A percentile compares a stretch with the other conserved stretches of the same genome.
phyloP scores from a whole-genome alignment of 805 yeast genomes.

The Metschnikowia similis region DNA sequence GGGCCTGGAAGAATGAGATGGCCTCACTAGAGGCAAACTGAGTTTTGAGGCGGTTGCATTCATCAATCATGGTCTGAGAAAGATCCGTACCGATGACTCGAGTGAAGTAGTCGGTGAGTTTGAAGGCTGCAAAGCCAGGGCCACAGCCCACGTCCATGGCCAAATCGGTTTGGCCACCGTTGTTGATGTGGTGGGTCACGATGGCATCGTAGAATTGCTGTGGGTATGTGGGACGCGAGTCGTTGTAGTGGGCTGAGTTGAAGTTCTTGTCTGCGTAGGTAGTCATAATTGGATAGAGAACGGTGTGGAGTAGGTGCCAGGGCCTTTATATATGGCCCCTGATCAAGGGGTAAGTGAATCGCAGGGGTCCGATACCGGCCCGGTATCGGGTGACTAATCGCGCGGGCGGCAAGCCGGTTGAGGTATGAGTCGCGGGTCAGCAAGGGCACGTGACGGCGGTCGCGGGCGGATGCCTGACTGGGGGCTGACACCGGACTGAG shows the following conservation, averaged over 20 bases:
- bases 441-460: too few relatives aligned
- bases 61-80: conserved; percentile 50
- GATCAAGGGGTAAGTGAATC: neutral
- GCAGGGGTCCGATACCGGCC: too few relatives aligned
- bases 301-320: neutral
- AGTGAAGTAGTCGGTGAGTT: conserved; percentile 43
- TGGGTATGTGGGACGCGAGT: conserved; percentile 68
- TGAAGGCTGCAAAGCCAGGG: conserved; percentile 67
- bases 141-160: conserved; percentile 79
- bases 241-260: conserved; percentile 48
- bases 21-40: conserved; percentile 9
- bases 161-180: conserved; percentile 20
- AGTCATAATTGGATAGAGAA: conserved; percentile 43
- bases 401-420: too few relatives aligned
- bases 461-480: too few relatives aligned
- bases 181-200: conserved; percentile 35
- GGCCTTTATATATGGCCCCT: neutral
- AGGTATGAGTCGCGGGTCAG: too few relatives aligned
- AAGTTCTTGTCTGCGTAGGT: conserved; percentile 54
- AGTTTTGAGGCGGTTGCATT: conserved; percentile 16
- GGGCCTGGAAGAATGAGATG: conserved; percentile 21
- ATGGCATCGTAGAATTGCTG: conserved; percentile 41
- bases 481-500: too few relatives aligned
- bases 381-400: too few relatives aligned
- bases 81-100: conserved; percentile 60